Conservation (phyloP, 345 rosid genomes). For the Geranium rotundifolium region DNA sequence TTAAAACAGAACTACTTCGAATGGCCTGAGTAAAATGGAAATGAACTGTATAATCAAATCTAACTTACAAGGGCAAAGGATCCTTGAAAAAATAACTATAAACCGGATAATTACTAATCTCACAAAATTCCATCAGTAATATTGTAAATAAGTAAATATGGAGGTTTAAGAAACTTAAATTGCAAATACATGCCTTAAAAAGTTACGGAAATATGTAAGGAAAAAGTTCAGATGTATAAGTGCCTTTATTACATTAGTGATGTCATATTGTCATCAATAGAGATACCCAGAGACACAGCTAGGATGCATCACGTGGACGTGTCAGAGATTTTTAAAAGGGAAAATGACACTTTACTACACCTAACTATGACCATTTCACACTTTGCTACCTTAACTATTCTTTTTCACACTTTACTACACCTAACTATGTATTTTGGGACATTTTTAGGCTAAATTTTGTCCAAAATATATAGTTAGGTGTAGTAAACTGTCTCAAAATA, state of each 20-base stretch:
- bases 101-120: constrained; percentile 2
- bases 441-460: too few species aligned
- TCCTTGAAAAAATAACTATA: background rate
- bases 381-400: too few species aligned
- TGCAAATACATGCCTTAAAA: background rate
- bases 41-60: background rate
- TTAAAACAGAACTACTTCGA: background rate
- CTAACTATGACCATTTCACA: too few species aligned
- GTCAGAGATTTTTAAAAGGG: too few species aligned
- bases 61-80: background rate
- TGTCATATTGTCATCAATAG: background rate
- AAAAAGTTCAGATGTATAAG: background rate
- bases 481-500: too few species aligned
- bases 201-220: background rate
- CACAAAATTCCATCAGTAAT: too few species aligned
- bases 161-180: background rate
- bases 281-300: background rate
- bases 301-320: background rate
- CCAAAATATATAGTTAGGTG: too few species aligned
- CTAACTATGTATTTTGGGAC: too few species aligned
- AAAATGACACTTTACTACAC: too few species aligned
- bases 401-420: too few species aligned
- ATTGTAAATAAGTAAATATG: background rate
- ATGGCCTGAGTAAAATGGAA: background rate
- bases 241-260: too few species aligned